phyloP scores from a whole-genome alignment of 108 stramenopile genomes.

The Cyclotella baltica region DNA sequence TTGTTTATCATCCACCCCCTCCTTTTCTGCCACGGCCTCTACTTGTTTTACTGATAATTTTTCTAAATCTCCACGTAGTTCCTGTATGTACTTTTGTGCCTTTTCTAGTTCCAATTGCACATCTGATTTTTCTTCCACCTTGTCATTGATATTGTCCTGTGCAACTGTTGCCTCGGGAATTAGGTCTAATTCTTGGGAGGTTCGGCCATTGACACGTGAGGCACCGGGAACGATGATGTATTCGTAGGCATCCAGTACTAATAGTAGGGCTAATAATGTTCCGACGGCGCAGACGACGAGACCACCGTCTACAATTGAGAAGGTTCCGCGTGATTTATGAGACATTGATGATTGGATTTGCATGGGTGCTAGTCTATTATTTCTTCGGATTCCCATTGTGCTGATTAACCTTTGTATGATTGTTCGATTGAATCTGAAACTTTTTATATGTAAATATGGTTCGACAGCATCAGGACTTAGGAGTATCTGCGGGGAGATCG shows the following conservation, averaged over 20 bases:
- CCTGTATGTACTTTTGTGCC: neutral
- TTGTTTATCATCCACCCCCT: neutral
- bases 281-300: slow-evolving; percentile 5
- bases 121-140: neutral
- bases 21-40: neutral
- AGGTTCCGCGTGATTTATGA: neutral
- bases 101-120: neutral
- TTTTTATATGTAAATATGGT: no score
- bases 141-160: no score
- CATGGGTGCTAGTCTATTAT: no score
- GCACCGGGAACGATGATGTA: slow-evolving; percentile 23
- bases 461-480: no score
- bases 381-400: no score
- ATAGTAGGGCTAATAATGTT: slow-evolving; percentile 6
- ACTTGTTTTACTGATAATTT: neutral
- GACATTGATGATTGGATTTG: neutral
- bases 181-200: no score
- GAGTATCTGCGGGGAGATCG: no score
- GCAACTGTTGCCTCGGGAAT: no score
- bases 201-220: neutral
- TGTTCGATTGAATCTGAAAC: no score
- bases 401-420: no score
- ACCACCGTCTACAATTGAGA: slow-evolving; percentile 3
- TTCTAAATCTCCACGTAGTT: neutral
- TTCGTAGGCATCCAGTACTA: slow-evolving; percentile 31